phyloP scores from a whole-genome alignment of 345 rosid genomes.

The Eucalyptus globulus region DNA sequence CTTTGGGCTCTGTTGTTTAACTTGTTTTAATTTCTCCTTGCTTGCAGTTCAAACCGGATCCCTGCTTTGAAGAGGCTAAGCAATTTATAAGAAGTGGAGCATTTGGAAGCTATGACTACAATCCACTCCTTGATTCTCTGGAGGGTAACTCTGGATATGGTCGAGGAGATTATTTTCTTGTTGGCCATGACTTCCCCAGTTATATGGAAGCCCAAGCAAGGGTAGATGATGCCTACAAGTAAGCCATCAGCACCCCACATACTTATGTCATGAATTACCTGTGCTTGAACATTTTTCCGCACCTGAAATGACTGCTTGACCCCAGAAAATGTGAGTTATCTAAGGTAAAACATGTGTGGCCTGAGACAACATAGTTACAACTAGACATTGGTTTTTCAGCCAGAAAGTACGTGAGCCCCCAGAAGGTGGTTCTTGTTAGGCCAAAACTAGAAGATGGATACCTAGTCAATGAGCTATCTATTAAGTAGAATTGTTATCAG shows the following conservation, averaged over 20 bases:
- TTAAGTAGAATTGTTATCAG: not conserved
- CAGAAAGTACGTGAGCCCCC: not conserved
- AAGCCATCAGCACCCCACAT: slow-evolving; percentile 5
- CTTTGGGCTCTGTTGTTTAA: not conserved
- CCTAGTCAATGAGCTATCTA: not conserved
- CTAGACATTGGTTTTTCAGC: not conserved
- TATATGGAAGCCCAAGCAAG: slow-evolving; percentile 81
- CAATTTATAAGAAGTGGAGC: slow-evolving; percentile 74
- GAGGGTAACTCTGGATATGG: slow-evolving; percentile 93
- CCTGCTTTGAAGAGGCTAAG: slow-evolving; percentile 94
- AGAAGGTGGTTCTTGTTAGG: not conserved
- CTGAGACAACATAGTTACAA: not conserved
- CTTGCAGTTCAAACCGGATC: slow-evolving; percentile 85
- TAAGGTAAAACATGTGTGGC: not conserved
- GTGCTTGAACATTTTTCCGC: not conserved
- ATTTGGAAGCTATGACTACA: slow-evolving; percentile 85
- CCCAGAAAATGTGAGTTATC: not conserved
- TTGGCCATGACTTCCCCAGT: slow-evolving; percentile 80
- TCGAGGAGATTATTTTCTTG: slow-evolving; percentile 92
- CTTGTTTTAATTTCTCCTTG: not conserved
- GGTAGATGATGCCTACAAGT: slow-evolving; percentile 89
- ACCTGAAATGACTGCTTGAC: not conserved
- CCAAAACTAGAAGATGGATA: not conserved
- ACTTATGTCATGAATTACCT: not conserved
- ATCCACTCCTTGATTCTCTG: slow-evolving; percentile 81